Base-by-base conservation (phyloP, 2,329 filamentous ascomycete genomes). In the Calonectria multiphialidica region DNA sequence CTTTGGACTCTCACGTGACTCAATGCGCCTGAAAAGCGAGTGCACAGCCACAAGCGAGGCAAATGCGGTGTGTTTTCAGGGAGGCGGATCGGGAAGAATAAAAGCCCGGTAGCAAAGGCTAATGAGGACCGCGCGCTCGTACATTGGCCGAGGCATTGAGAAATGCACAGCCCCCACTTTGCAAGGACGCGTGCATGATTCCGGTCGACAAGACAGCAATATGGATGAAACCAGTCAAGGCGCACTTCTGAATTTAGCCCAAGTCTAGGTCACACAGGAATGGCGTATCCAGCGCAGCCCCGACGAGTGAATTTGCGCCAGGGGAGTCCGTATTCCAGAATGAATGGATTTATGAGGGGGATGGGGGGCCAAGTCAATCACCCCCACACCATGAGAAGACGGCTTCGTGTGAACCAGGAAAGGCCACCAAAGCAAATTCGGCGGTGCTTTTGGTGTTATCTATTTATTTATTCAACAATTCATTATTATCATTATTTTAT, bases 41-140 rank as follows among this genome's bases (percentile, higher is more conserved):
- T 23, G 53, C 53, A 59, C 53, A 59, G 53, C 53, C 53, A 59
- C 53, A 37, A 37, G 53, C 21, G n/a, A 37, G 53, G 53, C 53
- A 37, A 59, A 53, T 28, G 16, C 16, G 49, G 25, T 28, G 49
- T 53, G 28, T 3, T 12, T 4, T 1, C 2, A 37, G 35, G 35
- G 35, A 15, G 3, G 13, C 13, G 35, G 35, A 37, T 12, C 3
- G 2, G 49, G 49, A 53, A 53, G 18, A 53, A 53, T 6, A 18
- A 53, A 53, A 16, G 16, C 4, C 49, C 49, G 49, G 13, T 2
- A 18, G 6, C 7, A 5, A 3, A 16, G 53, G n/a, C 53, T 6
- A 59, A 59, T 59, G 13, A 59, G 5, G 16, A 35, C 13, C n/a
- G 23, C 21, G 10, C 18, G 37, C n/a, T 15, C 33, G n/a, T 15